A percentile compares a stretch with the other conserved stretches of the same genome.
phyloP scores from a whole-genome alignment of 495 filamentous ascomycete genomes.

The Aspergillus indologenus region DNA sequence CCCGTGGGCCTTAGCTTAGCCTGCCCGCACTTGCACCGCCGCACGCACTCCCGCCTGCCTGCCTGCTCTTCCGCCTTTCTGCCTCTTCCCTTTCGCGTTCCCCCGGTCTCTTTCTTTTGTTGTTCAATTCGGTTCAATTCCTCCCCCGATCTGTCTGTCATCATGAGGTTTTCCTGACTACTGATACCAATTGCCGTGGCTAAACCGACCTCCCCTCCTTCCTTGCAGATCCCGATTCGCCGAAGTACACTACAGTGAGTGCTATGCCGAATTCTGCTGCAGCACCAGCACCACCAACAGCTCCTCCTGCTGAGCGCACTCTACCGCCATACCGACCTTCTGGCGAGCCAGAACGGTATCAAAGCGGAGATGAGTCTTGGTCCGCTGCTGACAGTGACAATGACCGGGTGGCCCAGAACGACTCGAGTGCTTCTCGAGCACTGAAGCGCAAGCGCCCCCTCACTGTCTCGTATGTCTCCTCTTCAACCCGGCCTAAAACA shows the following conservation, averaged over 20 bases:
- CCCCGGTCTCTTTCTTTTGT: constrained; percentile 9
- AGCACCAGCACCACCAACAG: background rate
- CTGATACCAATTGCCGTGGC: constrained; percentile 21
- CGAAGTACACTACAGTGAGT: no score
- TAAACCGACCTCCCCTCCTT: constrained; percentile 20
- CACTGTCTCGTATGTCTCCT: constrained; percentile 42
- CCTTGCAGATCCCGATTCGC: constrained; percentile 28
- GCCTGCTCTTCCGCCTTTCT: background rate
- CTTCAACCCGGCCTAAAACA: background rate
- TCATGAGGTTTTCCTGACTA: constrained; percentile 9
- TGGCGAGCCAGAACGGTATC: constrained; percentile 29
- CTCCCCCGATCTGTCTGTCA: constrained; percentile 6
- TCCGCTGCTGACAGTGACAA: constrained; percentile 40
- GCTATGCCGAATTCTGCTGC: constrained; percentile 40
- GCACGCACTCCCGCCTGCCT: no score
- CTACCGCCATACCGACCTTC: constrained; percentile 24
- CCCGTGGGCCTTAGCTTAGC: no score
- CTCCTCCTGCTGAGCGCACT: constrained; percentile 24
- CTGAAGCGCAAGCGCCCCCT: constrained; percentile 46
- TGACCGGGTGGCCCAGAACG: constrained; percentile 31
- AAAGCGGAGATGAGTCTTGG: constrained; percentile 39
- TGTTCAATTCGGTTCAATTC: background rate
- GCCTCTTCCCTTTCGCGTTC: constrained; percentile 17
- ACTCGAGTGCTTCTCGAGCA: constrained; percentile 25
- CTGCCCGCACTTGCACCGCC: no score